phyloP scores from a whole-genome alignment of 2,329 filamentous ascomycete genomes.

The Fusarium pseudonygamai region DNA sequence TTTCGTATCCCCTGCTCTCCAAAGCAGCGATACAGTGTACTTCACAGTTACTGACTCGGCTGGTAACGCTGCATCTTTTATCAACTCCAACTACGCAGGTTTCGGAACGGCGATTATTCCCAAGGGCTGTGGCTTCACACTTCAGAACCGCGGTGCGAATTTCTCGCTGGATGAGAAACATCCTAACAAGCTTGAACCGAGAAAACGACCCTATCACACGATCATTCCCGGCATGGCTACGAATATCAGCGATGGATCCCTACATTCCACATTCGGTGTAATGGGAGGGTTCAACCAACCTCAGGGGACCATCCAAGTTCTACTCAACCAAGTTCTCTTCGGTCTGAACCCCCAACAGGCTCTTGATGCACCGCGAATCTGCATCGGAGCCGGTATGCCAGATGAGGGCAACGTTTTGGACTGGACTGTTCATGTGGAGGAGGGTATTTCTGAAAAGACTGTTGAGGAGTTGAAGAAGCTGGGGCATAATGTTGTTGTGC shows the following conservation, averaged over 20 bases:
- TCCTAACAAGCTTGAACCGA: constrained; percentile 81
- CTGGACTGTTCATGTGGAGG: constrained; percentile 79
- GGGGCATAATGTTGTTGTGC: constrained; percentile 77
- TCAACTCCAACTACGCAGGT: constrained; percentile 92
- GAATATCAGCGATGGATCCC: constrained; percentile 73
- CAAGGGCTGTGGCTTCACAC: constrained; percentile 84
- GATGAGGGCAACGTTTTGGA: constrained; percentile 67
- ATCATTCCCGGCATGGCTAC: constrained; percentile 96
- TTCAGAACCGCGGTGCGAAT: constrained; percentile 92
- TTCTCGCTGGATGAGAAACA: constrained; percentile 78
- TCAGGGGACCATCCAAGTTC: constrained; percentile 92
- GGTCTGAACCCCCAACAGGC: constrained; percentile 85
- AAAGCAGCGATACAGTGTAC: constrained; percentile 93
- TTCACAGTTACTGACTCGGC: constrained; percentile 83
- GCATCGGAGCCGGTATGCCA: constrained; percentile 79
- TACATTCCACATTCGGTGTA: constrained; percentile 91
- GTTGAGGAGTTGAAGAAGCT: constrained; percentile 72
- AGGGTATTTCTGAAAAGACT: constrained; percentile 77
- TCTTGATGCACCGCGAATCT: constrained; percentile 90
- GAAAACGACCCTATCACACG: constrained; percentile 94
- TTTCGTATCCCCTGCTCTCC: constrained; percentile 75
- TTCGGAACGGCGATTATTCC: constrained; percentile 92
- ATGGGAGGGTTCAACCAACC: constrained; percentile 99
- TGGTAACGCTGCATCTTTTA: constrained; percentile 94
- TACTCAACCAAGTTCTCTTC: constrained; percentile 89